A percentile compares a stretch with the other conserved stretches of the same genome.
Evolutionary conservation across 1,139 yeast species (phyloP).

Genomic region (Arxiozyma slooffiae): DNA sequence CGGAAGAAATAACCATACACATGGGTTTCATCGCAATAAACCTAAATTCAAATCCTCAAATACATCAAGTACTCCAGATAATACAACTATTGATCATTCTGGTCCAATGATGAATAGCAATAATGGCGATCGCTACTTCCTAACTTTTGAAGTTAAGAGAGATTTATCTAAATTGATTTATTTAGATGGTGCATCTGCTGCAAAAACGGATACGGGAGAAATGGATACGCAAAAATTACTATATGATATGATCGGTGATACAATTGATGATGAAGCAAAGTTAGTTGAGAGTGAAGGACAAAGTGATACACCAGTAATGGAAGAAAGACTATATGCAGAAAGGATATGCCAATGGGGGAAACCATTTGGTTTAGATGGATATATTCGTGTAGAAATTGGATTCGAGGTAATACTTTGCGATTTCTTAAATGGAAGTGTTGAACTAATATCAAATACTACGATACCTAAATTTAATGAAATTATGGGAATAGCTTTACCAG

Average conservation of each 20-base stretch:
- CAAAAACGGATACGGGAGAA: slow-evolving; percentile 42
- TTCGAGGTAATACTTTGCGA: slow-evolving; percentile 49
- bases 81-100: neutral
- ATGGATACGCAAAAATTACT: slow-evolving; percentile 48
- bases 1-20: slow-evolving; percentile 16
- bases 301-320: slow-evolving; percentile 13
- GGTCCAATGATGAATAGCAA: slow-evolving; percentile 5
- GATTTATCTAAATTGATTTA: slow-evolving; percentile 40
- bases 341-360: slow-evolving; percentile 45
- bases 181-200: slow-evolving; percentile 53
- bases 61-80: slow-evolving; percentile 8
- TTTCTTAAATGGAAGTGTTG: slow-evolving; percentile 35
- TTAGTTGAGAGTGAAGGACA: slow-evolving; percentile 21
- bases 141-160: slow-evolving; percentile 37
- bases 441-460: slow-evolving; percentile 37
- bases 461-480: slow-evolving; percentile 32
- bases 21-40: slow-evolving; percentile 2
- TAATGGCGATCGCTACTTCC: slow-evolving; percentile 15
- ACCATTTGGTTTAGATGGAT: slow-evolving; percentile 42
- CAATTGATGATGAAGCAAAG: slow-evolving; percentile 21
- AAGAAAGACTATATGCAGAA: slow-evolving; percentile 38
- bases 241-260: slow-evolving; percentile 22
- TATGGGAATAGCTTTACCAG: slow-evolving; percentile 33
- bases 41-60: neutral
- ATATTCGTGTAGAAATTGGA: slow-evolving; percentile 45